Conservation (phyloP, 148 eudicot species). For the Spergularia marina region DNA sequence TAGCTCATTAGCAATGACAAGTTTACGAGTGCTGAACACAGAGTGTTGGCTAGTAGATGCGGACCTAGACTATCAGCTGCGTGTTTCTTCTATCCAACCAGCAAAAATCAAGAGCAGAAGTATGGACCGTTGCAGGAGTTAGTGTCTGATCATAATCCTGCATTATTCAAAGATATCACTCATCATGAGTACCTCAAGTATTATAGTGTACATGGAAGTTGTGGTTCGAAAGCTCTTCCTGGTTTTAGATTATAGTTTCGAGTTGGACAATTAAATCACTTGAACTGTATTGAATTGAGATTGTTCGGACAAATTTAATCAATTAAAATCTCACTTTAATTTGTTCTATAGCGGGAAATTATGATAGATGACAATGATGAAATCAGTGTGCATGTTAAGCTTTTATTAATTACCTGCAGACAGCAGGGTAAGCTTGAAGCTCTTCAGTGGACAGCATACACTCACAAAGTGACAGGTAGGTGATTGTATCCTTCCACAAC, state of each 20-base stretch:
- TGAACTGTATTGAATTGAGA: too few relatives aligned
- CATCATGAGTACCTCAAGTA: constrained; percentile 34
- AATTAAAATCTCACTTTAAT: too few relatives aligned
- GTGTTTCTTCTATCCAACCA: constrained; percentile 49
- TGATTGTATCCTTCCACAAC: constrained; percentile 17
- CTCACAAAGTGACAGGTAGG: constrained; percentile 11
- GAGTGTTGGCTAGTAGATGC: constrained; percentile 47
- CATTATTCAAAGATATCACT: constrained; percentile 39
- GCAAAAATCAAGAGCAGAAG: constrained; percentile 22
- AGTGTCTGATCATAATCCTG: constrained; percentile 40
- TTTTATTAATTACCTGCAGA: constrained; percentile 10
- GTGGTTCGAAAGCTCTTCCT: constrained; percentile 23
- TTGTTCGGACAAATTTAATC: too few relatives aligned
- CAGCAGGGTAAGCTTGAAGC: background rate
- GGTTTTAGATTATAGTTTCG: constrained; percentile 5
- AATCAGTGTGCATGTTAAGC: background rate
- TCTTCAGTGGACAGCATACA: background rate
- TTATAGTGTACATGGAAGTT: constrained; percentile 16
- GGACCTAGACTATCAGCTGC: constrained; percentile 62
- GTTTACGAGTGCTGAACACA: constrained; percentile 55
- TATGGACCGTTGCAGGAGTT: constrained; percentile 52
- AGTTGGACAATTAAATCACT: background rate
- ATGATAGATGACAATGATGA: background rate
- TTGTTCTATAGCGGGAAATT: too few relatives aligned
- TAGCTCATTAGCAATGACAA: constrained; percentile 54